Base-by-base conservation (phyloP, 129 eudicot species). In the Pittosporum tobira region DNA sequence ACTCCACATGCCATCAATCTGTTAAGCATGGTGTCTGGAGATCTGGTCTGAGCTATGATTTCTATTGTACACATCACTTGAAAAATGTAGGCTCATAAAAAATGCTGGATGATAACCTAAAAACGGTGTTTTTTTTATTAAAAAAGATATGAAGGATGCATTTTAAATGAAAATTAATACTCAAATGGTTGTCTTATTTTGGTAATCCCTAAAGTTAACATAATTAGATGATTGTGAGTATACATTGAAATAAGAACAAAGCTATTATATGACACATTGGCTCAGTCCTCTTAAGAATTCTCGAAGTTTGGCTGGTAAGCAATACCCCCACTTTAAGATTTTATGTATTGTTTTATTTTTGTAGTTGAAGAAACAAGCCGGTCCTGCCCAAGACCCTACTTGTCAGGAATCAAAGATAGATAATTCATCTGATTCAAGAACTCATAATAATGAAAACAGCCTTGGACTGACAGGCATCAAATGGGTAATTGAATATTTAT, bases 381-480 rank as follows among this genome's bases (percentile, higher is more conserved):
- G 29, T n/a, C 51, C 34, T 61, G 48, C 72, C 7, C 64, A 59
- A 40, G 70, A 67, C 50, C 65, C 60, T 40, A 51, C 52, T 52
- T 11, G 49, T 57, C 67, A 75, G 76, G 78, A 69, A 59, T 51
- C 67, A 31, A 81, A 75, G 72, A 59, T 30, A 20, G 68, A 69
- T 38, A 31, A 21, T 38, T 73, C 67, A 29, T 53, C 94, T 69
- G 37, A 49, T 59, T 63, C 77, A 37, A 61, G 62, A 42, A 67
- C 68, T 37, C 50, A 30, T 59, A 66, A 62, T 37, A 77, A 81
- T 61, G 89, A 81, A 40, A 75, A 56, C 67, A 73, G 78, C 70
- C 69, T 70, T 26, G 83, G 81, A 28, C 54, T 78, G 44, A 71
- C 68, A 63, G 78, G 78, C 73, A 71, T 84, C 67, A 77, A 69